Percentiles rank a stretch among this genome's conserved stretches.
These are phyloP conservation scores for Calonectria hongkongensis DNA, from an alignment of 2,329 filamentous ascomycete species.

Conservation along the genomic window DNA sequence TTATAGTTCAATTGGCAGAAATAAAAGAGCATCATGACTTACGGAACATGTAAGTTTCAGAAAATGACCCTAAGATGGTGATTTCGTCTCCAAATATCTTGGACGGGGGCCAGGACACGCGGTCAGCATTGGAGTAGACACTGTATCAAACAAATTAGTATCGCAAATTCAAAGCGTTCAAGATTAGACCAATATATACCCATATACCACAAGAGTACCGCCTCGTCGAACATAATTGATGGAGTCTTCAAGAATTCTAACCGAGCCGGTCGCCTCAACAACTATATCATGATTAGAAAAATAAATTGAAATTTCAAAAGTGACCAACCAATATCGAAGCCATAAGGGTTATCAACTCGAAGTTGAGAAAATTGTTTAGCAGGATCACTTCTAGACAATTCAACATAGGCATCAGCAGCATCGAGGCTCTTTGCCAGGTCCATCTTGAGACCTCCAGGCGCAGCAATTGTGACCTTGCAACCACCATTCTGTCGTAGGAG, in stretches of 20 bases:
- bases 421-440: slow-evolving; percentile 77
- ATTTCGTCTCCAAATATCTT: slow-evolving; percentile 83
- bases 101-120: slow-evolving; percentile 80
- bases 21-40: slow-evolving; percentile 49
- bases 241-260: slow-evolving; percentile 81
- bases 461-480: slow-evolving; percentile 81
- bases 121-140: slow-evolving; percentile 78
- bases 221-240: slow-evolving; percentile 83
- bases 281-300: slow-evolving; percentile 60
- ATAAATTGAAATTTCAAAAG: no score
- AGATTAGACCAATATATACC: slow-evolving; percentile 48
- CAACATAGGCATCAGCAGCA: slow-evolving; percentile 72
- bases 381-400: slow-evolving; percentile 73
- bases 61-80: slow-evolving; percentile 83
- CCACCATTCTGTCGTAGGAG: slow-evolving; percentile 79
- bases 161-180: not conserved
- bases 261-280: slow-evolving; percentile 81
- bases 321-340: slow-evolving; percentile 78
- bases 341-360: slow-evolving; percentile 79
- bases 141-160: slow-evolving; percentile 54
- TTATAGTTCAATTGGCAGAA: not conserved
- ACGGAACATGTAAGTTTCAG: slow-evolving; percentile 83
- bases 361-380: slow-evolving; percentile 77
- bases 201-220: slow-evolving; percentile 83
- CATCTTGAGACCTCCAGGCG: slow-evolving; percentile 82